Base-by-base conservation (phyloP, 768 basidiomycete species). In the Pseudohyphozyma bogoriensis region DNA sequence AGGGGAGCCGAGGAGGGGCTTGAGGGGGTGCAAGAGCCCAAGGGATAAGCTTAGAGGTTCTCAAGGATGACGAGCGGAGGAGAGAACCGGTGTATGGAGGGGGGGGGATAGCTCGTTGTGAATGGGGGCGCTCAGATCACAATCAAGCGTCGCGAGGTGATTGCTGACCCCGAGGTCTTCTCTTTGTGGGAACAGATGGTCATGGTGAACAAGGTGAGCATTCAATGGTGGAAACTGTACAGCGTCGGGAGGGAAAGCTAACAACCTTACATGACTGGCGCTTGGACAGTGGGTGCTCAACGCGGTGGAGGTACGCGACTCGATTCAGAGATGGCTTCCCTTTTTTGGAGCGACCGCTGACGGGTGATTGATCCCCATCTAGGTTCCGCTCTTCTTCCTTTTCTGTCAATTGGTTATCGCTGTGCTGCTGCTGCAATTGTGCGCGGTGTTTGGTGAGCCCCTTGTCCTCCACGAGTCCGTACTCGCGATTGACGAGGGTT, bases 211-310 rank as follows among this genome's bases (percentile, higher is more conserved):
- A 72, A 66, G 56, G 70, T 59, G 35, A 18, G 42, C 7, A 32
- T 16, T 2, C 10, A 11, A 26, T 28, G 31, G 18, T 60, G 58
- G n/a, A n/a, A n/a, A n/a, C n/a, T n/a, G n/a, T n/a, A n/a, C n/a
- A n/a, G n/a, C n/a, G n/a, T n/a, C n/a, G n/a, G n/a, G 33, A 65
- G 31, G 55, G 42, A 28, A 15, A 52, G 32, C n/a, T 26, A 31
- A 39, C 45, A n/a, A 20, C 18, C 39, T 3, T 9, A 9, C n/a
- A 5, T n/a, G n/a, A n/a, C n/a, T n/a, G n/a, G n/a, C n/a, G n/a
- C n/a, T n/a, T 9, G 28, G 36, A 22, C 58, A 91, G 85, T 89
- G 87, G 88, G 90, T 92, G 18, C 78, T 93, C 32, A 84, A 85
- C 71, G 74, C 75, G 26, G 87, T 88, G 20, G 72, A 78, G 18